Base-by-base conservation (phyloP, 148 eudicot genomes). In the Diospyros lotus region DNA sequence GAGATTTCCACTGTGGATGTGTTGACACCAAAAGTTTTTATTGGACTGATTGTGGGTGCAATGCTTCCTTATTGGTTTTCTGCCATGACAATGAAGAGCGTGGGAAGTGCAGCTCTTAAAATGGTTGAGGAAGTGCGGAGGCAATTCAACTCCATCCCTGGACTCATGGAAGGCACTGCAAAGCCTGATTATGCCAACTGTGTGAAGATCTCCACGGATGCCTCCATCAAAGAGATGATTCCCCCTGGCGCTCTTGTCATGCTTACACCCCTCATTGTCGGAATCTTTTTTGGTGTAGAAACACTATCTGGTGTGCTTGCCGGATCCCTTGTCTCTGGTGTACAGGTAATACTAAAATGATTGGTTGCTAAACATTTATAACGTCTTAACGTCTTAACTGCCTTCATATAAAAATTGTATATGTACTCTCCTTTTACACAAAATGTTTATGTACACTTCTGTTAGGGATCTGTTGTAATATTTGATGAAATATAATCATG, bases 31-130 rank as follows among this genome's bases (percentile, higher is more conserved):
- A 94, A 90, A 78, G 98, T 94, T 13, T 91, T 94, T 80, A 88
- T 94, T 68, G 98, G 98, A 77, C 77, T 94, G 79, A 45, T 94
- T 39, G 97, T 91, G 62, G 98, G 98, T 74, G 98, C 98, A 65
- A 94, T 94, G 98, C 95, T 94, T 79, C 98, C 98, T 48, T 94
- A 91, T 81, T 91, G 98, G 98, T 94, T 94, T 87, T 94, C 98
- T 2, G 98, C 98, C 80, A 91, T 94, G 98, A 94, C 98, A 70
- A 94, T 94, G 98, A 94, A 94, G 90, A 94, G 98, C 73, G 98
- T 94, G 45, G 98, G 98, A 51, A 91, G 82, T 71, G 98, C 98
- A 60, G 98, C 98, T 64, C 82, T 94, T 69, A 87, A 88, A 80
- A 94, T 94, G 98, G 98, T 94, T 74, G 98, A 94, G 79, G 98